Conservation (phyloP, 805 yeast species). For the Kodamaea jinghongensis region DNA sequence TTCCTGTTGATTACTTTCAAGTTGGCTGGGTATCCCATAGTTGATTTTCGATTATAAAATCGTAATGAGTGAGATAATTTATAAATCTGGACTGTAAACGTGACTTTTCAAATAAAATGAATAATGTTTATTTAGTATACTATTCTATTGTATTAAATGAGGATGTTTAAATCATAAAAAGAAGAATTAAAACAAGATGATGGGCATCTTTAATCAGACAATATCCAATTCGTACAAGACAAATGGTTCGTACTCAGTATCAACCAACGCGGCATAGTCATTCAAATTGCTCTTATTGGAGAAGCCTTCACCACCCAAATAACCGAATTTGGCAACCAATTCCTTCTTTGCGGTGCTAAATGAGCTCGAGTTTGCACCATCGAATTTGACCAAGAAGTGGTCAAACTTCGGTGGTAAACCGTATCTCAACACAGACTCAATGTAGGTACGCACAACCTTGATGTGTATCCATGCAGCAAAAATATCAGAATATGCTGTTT, state of each 20-base stretch:
- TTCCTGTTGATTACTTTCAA: slow-evolving; percentile 29
- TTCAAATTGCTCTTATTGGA: slow-evolving; percentile 65
- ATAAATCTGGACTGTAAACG: background rate
- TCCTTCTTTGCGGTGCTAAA: slow-evolving; percentile 62
- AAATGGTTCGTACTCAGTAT: slow-evolving; percentile 94
- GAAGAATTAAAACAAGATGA: background rate
- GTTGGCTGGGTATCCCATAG: slow-evolving; percentile 35
- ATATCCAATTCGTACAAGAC: slow-evolving; percentile 64
- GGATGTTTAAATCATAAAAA: background rate
- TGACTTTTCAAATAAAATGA: background rate
- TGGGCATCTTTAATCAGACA: slow-evolving; percentile 17
- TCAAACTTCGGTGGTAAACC: slow-evolving; percentile 94
- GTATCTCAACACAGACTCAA: slow-evolving; percentile 90
- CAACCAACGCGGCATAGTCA: slow-evolving; percentile 90
- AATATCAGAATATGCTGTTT: slow-evolving; percentile 87
- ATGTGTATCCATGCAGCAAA: slow-evolving; percentile 87
- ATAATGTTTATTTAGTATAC: too few species aligned
- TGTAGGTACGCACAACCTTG: slow-evolving; percentile 81
- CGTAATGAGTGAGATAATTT: background rate
- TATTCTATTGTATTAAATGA: too few species aligned
- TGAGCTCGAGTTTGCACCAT: slow-evolving; percentile 32
- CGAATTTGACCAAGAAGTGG: slow-evolving; percentile 46
- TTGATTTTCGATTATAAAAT: background rate
- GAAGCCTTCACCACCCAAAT: slow-evolving; percentile 88
- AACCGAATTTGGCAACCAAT: slow-evolving; percentile 74